phyloP scores from a whole-genome alignment of 1,139 yeast genomes.

The Protomyces arabidopsidicola region DNA sequence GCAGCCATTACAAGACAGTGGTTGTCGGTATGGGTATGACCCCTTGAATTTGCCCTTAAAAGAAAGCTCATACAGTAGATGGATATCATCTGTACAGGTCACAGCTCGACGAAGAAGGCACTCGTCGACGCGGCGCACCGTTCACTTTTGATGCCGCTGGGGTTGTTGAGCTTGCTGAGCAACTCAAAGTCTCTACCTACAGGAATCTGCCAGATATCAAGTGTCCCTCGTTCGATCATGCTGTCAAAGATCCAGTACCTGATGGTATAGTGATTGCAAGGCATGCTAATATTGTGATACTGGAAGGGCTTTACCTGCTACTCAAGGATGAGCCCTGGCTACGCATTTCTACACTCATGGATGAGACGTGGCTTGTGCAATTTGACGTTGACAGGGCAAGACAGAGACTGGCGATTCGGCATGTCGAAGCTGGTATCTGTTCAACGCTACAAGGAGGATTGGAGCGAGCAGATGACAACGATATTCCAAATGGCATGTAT shows the following conservation, averaged over 20 bases:
- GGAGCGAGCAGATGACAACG: slow-evolving; percentile 62
- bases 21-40: slow-evolving; percentile 13
- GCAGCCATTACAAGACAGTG: slow-evolving; percentile 5
- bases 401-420: slow-evolving; percentile 63
- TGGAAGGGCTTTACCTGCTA: slow-evolving; percentile 51
- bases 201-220: slow-evolving; percentile 35
- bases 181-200: slow-evolving; percentile 32
- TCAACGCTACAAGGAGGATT: slow-evolving; percentile 54
- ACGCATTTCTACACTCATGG: slow-evolving; percentile 37
- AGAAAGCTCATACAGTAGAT: slow-evolving; percentile 52
- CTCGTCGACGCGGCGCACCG: slow-evolving; percentile 73
- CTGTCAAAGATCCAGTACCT: slow-evolving; percentile 54
- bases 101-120: slow-evolving; percentile 52
- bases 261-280: slow-evolving; percentile 48
- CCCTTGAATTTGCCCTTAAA: background rate
- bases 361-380: slow-evolving; percentile 41
- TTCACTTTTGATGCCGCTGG: slow-evolving; percentile 67
- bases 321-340: slow-evolving; percentile 43
- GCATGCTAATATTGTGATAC: slow-evolving; percentile 48
- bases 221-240: slow-evolving; percentile 77
- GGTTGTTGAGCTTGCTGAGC: slow-evolving; percentile 42
- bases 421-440: slow-evolving; percentile 61
- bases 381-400: slow-evolving; percentile 50
- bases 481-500: slow-evolving; percentile 57
- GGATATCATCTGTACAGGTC: slow-evolving; percentile 73